A percentile compares a stretch with the other conserved stretches of the same genome.
Conservation (phyloP, 192 early-diverging fungal species). For the Rhizophagus clarus region DNA sequence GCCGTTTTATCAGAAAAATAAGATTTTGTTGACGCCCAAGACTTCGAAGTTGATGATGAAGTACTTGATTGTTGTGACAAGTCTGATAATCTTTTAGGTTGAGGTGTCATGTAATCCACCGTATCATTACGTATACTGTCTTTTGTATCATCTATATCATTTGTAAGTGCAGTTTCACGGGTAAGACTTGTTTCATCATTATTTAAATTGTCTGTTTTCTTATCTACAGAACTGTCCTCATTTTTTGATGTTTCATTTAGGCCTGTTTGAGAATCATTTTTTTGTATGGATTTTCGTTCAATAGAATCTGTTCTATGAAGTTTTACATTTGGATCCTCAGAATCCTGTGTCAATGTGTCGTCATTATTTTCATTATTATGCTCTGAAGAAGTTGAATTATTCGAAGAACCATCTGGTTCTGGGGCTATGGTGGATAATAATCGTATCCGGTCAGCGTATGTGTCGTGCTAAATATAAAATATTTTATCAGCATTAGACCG, state of each 20-base stretch:
- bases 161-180: background rate
- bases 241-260: background rate
- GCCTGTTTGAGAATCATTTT: background rate
- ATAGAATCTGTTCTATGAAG: background rate
- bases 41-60: conserved; percentile 23
- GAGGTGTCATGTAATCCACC: background rate
- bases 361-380: conserved; percentile 1
- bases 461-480: conserved; percentile 19
- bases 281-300: background rate
- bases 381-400: background rate
- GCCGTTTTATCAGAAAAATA: conserved; percentile 23
- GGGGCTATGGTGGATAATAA: conserved; percentile 27
- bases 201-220: background rate
- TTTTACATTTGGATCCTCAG: background rate
- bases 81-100: background rate
- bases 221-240: background rate
- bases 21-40: conserved; percentile 17
- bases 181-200: background rate
- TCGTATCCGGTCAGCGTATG: conserved; percentile 33
- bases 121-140: conserved; percentile 3
- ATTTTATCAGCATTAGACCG: background rate
- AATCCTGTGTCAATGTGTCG: background rate
- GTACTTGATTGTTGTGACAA: background rate
- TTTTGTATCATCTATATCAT: background rate
- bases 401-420: background rate